These are phyloP conservation scores for Trapa bicornis DNA, from an alignment of 345 rosid species.

Conservation along the genomic window DNA sequence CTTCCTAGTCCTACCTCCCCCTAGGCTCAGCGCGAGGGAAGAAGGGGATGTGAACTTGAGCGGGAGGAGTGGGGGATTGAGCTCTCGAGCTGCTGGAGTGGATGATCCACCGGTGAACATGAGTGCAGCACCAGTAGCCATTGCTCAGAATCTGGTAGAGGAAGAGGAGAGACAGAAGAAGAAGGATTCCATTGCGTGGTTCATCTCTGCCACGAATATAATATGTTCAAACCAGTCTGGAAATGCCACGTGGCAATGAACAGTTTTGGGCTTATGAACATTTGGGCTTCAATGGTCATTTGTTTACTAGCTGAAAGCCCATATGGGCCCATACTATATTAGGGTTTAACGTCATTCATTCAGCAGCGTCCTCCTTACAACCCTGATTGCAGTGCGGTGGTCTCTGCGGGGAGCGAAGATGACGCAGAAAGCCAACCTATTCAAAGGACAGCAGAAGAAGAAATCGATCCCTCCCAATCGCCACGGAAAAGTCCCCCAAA, in stretches of 20 bases:
- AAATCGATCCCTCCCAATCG: conserved; percentile 61
- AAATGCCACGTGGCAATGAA: no score
- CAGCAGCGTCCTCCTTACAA: background rate
- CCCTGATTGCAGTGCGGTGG: conserved; percentile 1
- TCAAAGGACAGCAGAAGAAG: conserved; percentile 78
- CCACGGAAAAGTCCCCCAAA: conserved; percentile 51
- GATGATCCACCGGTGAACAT: conserved; percentile 42
- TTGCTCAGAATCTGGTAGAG: conserved; percentile 4
- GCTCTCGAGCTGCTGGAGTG: conserved; percentile 38
- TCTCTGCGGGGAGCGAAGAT: conserved; percentile 25
- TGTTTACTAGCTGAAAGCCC: background rate
- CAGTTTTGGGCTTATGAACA: no score
- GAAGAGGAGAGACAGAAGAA: background rate
- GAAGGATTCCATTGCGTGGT: background rate
- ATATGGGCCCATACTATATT: background rate
- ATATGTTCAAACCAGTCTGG: no score
- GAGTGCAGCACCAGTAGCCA: conserved; percentile 49
- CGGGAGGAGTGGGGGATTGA: conserved; percentile 31
- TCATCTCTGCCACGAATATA: no score
- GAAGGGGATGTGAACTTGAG: conserved; percentile 29
- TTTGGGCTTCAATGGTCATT: background rate
- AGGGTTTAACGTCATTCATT: no score
- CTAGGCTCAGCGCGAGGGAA: conserved; percentile 24
- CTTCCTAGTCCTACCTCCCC: background rate
- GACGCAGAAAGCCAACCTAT: conserved; percentile 75